phyloP scores from a whole-genome alignment of 1,284 basidiomycete species.

The Ustilago shanxiensis region DNA sequence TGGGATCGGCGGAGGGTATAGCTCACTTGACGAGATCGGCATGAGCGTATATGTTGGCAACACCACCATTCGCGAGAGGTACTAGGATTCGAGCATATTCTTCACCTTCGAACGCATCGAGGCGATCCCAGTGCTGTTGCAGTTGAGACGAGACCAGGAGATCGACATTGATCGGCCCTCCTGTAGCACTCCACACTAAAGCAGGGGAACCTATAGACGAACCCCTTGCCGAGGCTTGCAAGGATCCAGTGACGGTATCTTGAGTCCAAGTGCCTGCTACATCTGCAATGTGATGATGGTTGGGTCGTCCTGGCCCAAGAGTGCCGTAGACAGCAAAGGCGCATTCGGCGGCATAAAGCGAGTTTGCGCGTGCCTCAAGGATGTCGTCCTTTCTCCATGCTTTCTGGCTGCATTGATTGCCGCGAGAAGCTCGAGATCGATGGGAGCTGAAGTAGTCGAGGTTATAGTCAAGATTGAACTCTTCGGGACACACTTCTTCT shows the following conservation, averaged over 20 bases:
- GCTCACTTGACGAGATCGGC: neutral
- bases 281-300: conserved; percentile 1
- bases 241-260: neutral
- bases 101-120: conserved; percentile 1
- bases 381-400: neutral
- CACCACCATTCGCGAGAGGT: neutral
- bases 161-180: neutral
- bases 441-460: neutral
- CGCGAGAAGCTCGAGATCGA: neutral
- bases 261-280: neutral
- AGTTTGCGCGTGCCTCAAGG: neutral
- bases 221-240: neutral
- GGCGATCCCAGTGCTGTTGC: neutral
- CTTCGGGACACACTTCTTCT: neutral
- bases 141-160: neutral
- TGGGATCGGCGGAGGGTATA: neutral
- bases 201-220: neutral
- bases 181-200: neutral
- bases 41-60: conserved; percentile 1
- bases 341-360: neutral
- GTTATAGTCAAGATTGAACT: neutral
- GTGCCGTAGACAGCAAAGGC: neutral
- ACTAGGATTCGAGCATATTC: neutral
- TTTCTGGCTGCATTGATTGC: neutral
- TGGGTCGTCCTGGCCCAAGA: neutral